These are phyloP conservation scores for Fusarium odoratissimum DNA, from an alignment of 2,329 filamentous ascomycete genomes.

Conservation along the genomic window DNA sequence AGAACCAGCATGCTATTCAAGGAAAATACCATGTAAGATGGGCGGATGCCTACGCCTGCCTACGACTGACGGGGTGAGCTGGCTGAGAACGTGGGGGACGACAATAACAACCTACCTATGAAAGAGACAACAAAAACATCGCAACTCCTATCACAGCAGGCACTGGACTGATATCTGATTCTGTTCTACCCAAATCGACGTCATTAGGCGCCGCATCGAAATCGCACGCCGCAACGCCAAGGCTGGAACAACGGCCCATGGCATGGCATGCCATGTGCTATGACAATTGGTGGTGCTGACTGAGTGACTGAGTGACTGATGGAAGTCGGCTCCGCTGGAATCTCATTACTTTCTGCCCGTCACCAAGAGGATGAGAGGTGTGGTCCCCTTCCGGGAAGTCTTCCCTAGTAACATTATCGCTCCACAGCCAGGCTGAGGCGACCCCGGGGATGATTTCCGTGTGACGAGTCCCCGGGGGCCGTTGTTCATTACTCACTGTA, in stretches of 20 bases:
- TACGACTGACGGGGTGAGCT: conserved; percentile 17
- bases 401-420: conserved; percentile 34
- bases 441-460: conserved; percentile 44
- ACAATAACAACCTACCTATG: conserved; percentile 20
- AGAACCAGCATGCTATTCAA: conserved; percentile 16
- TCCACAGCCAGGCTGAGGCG: conserved; percentile 42
- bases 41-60: conserved; percentile 5
- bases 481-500: conserved; percentile 29
- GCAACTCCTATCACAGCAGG: conserved; percentile 37
- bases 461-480: conserved; percentile 39
- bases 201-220: conserved; percentile 30
- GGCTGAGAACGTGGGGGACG: conserved; percentile 23
- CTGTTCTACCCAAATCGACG: conserved; percentile 41
- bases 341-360: conserved; percentile 25
- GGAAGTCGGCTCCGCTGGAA: conserved; percentile 31
- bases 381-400: conserved; percentile 32
- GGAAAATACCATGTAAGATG: conserved; percentile 17
- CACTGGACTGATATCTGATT: conserved; percentile 32
- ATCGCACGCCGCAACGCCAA: conserved; percentile 37
- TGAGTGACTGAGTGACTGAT: not conserved
- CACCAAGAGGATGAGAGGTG: conserved; percentile 25
- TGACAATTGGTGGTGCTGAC: conserved; percentile 32
- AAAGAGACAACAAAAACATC: conserved; percentile 25
- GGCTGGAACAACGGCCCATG: conserved; percentile 30
- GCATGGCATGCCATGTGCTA: conserved; percentile 37